A percentile compares a stretch with the other conserved stretches of the same genome.
Conservation (phyloP, 768 basidiomycete genomes). For the Lentinula sp. region DNA sequence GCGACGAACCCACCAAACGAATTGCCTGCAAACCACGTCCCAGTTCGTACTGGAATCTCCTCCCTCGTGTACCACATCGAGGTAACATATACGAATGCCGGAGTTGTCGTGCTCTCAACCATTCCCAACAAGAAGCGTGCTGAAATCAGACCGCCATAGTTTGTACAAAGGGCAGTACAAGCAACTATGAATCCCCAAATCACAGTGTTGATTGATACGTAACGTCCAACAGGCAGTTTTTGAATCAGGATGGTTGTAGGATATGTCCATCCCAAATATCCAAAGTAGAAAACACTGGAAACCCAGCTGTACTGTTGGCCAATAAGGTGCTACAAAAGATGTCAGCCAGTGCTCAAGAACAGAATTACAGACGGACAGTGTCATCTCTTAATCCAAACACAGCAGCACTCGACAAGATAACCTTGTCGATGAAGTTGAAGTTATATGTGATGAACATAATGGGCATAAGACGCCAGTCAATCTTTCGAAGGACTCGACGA, state of each 20-base stretch:
- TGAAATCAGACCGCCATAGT: neutral
- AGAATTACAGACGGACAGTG: neutral
- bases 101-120: neutral
- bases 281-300: neutral
- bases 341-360: neutral
- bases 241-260: neutral
- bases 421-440: conserved; percentile 1
- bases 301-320: conserved; percentile 1
- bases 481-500: neutral
- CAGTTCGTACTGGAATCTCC: conserved; percentile 1
- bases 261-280: neutral
- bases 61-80: neutral
- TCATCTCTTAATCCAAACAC: neutral
- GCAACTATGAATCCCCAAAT: neutral
- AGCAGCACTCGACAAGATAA: neutral
- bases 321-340: neutral
- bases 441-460: conserved; percentile 2
- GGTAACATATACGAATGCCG: neutral
- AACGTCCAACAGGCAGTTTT: neutral
- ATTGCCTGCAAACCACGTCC: neutral
- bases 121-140: neutral
- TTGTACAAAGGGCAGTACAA: neutral
- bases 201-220: neutral
- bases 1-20: neutral
- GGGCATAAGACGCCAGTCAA: neutral